These are phyloP conservation scores for Neurospora sp. DNA, from an alignment of 495 filamentous ascomycete genomes.

Conservation along the genomic window DNA sequence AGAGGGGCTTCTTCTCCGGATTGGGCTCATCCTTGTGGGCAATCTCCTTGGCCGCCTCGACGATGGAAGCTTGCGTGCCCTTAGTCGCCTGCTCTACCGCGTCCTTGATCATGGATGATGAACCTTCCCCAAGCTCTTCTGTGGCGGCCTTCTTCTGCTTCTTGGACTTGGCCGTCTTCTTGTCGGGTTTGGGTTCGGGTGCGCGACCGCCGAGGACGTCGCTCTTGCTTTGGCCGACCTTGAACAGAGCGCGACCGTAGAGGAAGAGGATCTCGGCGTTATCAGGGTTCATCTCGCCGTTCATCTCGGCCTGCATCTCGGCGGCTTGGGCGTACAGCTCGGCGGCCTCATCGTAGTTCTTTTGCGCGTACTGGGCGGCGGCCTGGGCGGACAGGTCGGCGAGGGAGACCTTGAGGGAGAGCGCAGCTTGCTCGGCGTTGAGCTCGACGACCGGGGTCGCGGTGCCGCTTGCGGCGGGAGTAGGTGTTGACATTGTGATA, in stretches of 20 bases:
- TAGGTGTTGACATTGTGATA: conserved; percentile 17
- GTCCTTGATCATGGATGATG: conserved; percentile 20
- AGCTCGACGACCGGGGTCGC: conserved; percentile 24
- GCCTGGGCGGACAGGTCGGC: conserved; percentile 47
- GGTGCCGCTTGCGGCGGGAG: conserved; percentile 15
- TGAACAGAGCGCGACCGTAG: conserved; percentile 87
- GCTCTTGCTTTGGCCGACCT: conserved; percentile 85
- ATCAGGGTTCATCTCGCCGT: conserved; percentile 79
- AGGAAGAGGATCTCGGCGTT: conserved; percentile 90
- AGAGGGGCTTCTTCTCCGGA: conserved; percentile 54
- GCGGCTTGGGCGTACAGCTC: conserved; percentile 83
- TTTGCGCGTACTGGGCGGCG: conserved; percentile 61
- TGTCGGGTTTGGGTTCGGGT: conserved; percentile 38
- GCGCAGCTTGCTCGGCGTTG: conserved; percentile 29
- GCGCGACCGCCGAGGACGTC: conserved; percentile 85
- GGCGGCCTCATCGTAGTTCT: conserved; percentile 72
- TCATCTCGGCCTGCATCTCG: conserved; percentile 80
- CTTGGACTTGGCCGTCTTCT: conserved; percentile 21
- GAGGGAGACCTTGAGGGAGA: conserved; percentile 43
- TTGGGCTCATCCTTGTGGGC: conserved; percentile 24
- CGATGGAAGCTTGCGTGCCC: conserved; percentile 29
- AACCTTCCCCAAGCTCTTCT: conserved; percentile 25
- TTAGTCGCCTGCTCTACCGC: conserved; percentile 43
- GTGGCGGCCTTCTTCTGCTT: conserved; percentile 16
- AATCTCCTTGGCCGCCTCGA: conserved; percentile 30